These are phyloP conservation scores for Danielia reshetovae DNA, from an alignment of 805 yeast genomes.

Conservation along the genomic window DNA sequence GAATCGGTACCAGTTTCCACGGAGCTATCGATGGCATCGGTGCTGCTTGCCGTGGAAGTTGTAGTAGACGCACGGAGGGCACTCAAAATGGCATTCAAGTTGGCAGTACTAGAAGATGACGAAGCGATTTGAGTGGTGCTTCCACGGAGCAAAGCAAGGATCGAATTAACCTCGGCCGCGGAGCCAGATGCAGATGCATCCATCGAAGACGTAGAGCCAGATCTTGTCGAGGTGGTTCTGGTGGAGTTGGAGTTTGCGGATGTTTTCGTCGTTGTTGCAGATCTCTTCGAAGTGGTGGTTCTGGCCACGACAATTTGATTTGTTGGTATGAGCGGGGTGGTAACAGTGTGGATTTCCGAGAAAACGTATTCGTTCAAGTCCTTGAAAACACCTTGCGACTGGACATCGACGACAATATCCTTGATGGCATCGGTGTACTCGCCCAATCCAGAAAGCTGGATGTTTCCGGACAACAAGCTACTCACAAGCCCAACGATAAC, in stretches of 20 bases:
- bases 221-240: not conserved
- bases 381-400: constrained; percentile 32
- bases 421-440: constrained; percentile 30
- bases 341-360: constrained; percentile 19
- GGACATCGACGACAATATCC: constrained; percentile 29
- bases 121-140: no score
- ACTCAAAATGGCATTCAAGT: not conserved
- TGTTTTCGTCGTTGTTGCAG: constrained; percentile 1
- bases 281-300: constrained; percentile 3
- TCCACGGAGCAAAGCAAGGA: constrained; percentile 11
- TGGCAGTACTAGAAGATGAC: no score
- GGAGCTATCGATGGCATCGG: no score
- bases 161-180: constrained; percentile 12
- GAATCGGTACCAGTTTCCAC: not conserved
- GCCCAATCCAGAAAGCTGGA: constrained; percentile 14
- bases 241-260: not conserved
- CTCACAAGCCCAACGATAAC: constrained; percentile 19
- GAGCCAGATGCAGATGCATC: constrained; percentile 2
- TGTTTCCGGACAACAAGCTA: constrained; percentile 21
- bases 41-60: constrained; percentile 1
- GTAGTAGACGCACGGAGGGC: not conserved
- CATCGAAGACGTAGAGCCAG: not conserved
- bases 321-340: constrained; percentile 15
- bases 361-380: constrained; percentile 35
- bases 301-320: constrained; percentile 14